These are phyloP conservation scores for Erysimum cheiri DNA, from an alignment of 441 rosid species.

Conservation along the genomic window DNA sequence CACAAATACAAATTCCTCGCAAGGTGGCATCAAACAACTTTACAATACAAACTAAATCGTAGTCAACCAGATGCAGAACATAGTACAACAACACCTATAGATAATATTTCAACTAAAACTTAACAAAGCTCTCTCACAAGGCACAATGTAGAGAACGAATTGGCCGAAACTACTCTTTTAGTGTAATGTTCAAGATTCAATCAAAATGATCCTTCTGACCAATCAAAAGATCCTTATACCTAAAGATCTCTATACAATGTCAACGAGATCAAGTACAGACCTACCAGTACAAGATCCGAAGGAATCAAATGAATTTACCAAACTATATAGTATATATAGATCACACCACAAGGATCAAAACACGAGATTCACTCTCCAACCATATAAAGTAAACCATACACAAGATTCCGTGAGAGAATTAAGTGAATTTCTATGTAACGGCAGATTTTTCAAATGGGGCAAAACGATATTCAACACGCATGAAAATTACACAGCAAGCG, in stretches of 20 bases:
- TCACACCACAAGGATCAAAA: conserved; percentile 16
- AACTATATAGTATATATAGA: not conserved
- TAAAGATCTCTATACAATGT: not conserved
- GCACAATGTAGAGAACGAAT: conserved; percentile 5
- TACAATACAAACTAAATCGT: not conserved
- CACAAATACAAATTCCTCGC: not conserved
- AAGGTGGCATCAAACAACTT: not conserved
- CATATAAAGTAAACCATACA: not conserved
- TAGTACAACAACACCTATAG: not conserved
- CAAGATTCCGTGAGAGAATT: not conserved
- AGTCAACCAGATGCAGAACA: conserved; percentile 4
- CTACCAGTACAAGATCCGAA: not conserved
- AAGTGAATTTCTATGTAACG: not conserved
- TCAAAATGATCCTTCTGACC: not conserved
- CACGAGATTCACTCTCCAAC: conserved; percentile 29
- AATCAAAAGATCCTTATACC: not conserved
- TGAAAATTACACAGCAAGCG: not conserved
- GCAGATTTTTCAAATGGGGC: conserved; percentile 15
- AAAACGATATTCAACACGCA: conserved; percentile 13
- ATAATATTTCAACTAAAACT: not conserved
- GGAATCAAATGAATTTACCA: not conserved
- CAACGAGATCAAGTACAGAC: conserved; percentile 14
- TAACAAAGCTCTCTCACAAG: conserved; percentile 1
- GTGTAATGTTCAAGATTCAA: conserved; percentile 9
- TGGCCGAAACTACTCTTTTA: not conserved